Conservation (phyloP, 2,329 filamentous ascomycete species). For the Pleomassaria siparia region DNA sequence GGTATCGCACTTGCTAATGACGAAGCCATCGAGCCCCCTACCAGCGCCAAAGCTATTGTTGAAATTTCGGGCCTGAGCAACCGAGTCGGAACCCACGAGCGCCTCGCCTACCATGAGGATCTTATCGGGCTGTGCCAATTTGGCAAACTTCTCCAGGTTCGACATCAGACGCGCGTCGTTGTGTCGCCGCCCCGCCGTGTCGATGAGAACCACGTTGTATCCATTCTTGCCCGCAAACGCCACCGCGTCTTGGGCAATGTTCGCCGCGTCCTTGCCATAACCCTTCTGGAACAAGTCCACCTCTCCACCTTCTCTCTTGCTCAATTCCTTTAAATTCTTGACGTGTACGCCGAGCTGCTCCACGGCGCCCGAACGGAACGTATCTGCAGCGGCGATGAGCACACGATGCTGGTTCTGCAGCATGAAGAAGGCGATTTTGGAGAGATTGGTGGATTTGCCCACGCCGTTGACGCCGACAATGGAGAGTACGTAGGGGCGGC, state of each 20-base stretch:
- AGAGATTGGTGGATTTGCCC: slow-evolving; percentile 95
- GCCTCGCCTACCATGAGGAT: slow-evolving; percentile 97
- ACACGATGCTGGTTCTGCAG: slow-evolving; percentile 97
- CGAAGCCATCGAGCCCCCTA: slow-evolving; percentile 87
- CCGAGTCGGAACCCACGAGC: slow-evolving; percentile 90
- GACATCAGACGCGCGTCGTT: slow-evolving; percentile 97
- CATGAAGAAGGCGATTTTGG: slow-evolving; percentile 97
- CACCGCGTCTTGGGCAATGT: slow-evolving; percentile 94
- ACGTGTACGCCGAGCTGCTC: slow-evolving; percentile 97
- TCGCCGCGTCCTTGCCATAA: slow-evolving; percentile 95
- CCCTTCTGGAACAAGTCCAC: slow-evolving; percentile 96
- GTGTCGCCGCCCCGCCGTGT: slow-evolving; percentile 91
- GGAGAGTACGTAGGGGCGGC: slow-evolving; percentile 91
- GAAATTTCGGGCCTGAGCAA: slow-evolving; percentile 95
- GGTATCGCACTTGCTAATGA: slow-evolving; percentile 98
- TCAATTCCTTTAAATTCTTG: slow-evolving; percentile 87
- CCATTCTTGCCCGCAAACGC: slow-evolving; percentile 69
- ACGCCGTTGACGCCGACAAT: slow-evolving; percentile 98
- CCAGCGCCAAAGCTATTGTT: slow-evolving; percentile 85
- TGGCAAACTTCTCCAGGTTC: slow-evolving; percentile 94
- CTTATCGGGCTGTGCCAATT: slow-evolving; percentile 94
- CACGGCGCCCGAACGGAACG: slow-evolving; percentile 94
- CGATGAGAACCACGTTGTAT: slow-evolving; percentile 94
- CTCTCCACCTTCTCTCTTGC: slow-evolving; percentile 72
- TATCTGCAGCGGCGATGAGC: slow-evolving; percentile 91